Percentiles rank a stretch among this genome's conserved stretches.
These are phyloP conservation scores for Ophiostoma fasciatum DNA, from an alignment of 2,329 filamentous ascomycete species.

Conservation along the genomic window DNA sequence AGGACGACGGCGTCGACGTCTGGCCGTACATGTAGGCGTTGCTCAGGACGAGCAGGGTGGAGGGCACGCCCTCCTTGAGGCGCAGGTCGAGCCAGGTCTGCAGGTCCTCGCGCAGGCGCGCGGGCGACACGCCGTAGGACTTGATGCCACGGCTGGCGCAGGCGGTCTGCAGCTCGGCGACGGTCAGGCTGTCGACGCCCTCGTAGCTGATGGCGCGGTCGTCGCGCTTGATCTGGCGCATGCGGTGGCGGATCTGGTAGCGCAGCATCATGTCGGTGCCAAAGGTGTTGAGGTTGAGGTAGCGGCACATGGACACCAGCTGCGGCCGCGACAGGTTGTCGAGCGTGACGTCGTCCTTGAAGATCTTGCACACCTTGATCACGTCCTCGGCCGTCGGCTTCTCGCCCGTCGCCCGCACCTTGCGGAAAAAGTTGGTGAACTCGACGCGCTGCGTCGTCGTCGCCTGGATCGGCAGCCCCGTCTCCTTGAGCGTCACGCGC, in stretches of 20 bases:
- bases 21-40: constrained; percentile 97
- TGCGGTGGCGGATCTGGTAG: constrained; percentile 91
- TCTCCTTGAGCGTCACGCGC: constrained; percentile 76
- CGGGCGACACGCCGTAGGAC: constrained; percentile 83
- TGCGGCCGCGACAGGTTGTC: constrained; percentile 95
- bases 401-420: constrained; percentile 84
- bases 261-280: constrained; percentile 96
- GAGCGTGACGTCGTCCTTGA: constrained; percentile 92
- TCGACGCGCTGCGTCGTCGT: constrained; percentile 83
- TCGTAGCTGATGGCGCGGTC: constrained; percentile 90
- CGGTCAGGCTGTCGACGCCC: constrained; percentile 84
- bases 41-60: constrained; percentile 84
- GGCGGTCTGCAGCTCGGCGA: constrained; percentile 81
- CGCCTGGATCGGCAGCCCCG: constrained; percentile 74
- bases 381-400: constrained; percentile 78
- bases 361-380: constrained; percentile 97
- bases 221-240: constrained; percentile 98
- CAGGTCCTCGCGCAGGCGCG: constrained; percentile 73
- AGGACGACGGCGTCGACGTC: constrained; percentile 15
- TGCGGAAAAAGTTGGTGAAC: constrained; percentile 94
- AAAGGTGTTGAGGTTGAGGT: constrained; percentile 95
- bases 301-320: constrained; percentile 92
- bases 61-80: constrained; percentile 88
- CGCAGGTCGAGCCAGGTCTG: constrained; percentile 89
- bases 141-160: constrained; percentile 85